These are phyloP conservation scores for Zancudomyces culisetae DNA, from an alignment of 371 early-diverging fungal genomes.

Conservation along the genomic window DNA sequence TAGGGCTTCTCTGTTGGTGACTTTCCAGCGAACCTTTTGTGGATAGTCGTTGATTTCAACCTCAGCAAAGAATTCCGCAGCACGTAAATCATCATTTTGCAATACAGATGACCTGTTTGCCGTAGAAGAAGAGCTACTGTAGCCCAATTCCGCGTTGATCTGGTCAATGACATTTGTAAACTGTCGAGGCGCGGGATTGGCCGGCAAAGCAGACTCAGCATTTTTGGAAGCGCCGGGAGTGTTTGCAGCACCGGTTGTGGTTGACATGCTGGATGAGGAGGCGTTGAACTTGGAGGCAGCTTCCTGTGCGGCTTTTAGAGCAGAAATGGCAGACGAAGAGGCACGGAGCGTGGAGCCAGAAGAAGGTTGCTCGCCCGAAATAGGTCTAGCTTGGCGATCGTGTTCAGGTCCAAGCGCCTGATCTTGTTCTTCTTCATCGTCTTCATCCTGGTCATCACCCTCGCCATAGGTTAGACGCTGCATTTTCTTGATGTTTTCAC, in stretches of 20 bases:
- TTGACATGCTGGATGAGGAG: not conserved
- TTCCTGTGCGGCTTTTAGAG: conserved; percentile 23
- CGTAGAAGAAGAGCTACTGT: not conserved
- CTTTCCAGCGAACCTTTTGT: conserved; percentile 87
- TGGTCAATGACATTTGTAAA: conserved; percentile 5
- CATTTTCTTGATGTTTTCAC: conserved; percentile 71
- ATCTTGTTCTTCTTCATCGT: conserved; percentile 24
- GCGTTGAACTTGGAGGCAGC: conserved; percentile 25
- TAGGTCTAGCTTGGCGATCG: conserved; percentile 6
- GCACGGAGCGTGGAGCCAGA: conserved; percentile 3
- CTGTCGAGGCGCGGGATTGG: conserved; percentile 16
- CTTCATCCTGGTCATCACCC: conserved; percentile 49
- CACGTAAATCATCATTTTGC: conserved; percentile 5
- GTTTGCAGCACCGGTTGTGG: not conserved
- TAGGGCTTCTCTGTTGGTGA: conserved; percentile 88
- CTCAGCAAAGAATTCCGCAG: conserved; percentile 39
- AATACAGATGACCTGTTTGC: not conserved
- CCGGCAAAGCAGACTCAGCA: conserved; percentile 32
- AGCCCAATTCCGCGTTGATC: conserved; percentile 21
- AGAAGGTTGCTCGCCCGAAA: not conserved
- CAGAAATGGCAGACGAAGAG: conserved; percentile 10
- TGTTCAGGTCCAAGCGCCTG: conserved; percentile 6
- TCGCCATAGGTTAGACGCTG: conserved; percentile 78
- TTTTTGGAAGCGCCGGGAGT: not conserved
- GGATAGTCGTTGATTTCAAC: conserved; percentile 95